Base-by-base conservation (phyloP, 2,329 filamentous ascomycete genomes). In the Penicillium crustosum region DNA sequence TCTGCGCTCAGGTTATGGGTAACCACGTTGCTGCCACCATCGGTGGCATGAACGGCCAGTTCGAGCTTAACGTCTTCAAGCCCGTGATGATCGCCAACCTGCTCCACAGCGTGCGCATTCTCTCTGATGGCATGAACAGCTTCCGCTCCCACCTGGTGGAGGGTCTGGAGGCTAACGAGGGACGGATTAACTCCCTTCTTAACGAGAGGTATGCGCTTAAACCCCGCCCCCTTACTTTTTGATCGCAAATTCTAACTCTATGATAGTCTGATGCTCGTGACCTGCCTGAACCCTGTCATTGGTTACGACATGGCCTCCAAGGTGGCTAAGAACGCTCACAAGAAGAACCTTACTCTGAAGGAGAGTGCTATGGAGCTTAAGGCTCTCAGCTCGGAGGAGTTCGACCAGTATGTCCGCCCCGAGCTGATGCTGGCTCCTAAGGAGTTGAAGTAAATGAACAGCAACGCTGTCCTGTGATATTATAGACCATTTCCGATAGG, bases 51-150 rank as follows among this genome's bases (percentile, higher is more conserved):
- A 96, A 94, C 81, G 94, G 94, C 66, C 95, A 97, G 81, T 99
- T 99, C 70, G 94, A 97, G 80, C 86, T 99, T 67, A 99, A 97
- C 79, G 94, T 97, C 55, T 99, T 96, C 86, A 97, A 97, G 84
- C 94, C 94, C 43, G 86, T 97, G 58, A 85, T 99, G 75, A 97
- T 97, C 78, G 86, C 89, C 78, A 97, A 97, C 81, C 82, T 97
- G 65, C 84, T 99, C 39, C 94, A 97, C 84, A 96, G 91, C 81
- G 83, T 89, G 57, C 87, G 93, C 64, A 87, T 99, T 61, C 81
- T 99, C 56, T 83, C 91, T 36, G 94, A 99, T 72, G 91, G 90
- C 69, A 97, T 97, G 93, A 85, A 84, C 71, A 95, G 91, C 64
- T 97, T 99, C 74, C 91, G 96, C 81, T 90, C 91, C 82, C 93